Evolutionary conservation across 371 early-diverging fungal genomes (phyloP).

Genomic region (Parasitella parasitica): DNA sequence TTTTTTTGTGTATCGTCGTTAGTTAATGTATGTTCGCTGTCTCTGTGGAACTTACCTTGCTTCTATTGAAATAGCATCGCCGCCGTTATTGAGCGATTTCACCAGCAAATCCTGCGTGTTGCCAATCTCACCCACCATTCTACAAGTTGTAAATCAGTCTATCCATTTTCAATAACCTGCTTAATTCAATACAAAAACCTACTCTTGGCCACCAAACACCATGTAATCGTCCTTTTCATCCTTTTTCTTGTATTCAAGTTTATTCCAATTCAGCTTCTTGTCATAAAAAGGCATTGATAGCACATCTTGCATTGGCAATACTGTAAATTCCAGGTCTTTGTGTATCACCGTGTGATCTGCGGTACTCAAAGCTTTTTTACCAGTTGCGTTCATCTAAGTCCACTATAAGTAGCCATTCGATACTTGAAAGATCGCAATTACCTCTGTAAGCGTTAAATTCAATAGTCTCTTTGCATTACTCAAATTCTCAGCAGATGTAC

Average conservation of each 20-base stretch:
- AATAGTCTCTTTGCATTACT: conserved; percentile 28
- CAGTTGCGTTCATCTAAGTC: conserved; percentile 19
- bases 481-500: conserved; percentile 15
- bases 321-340: background rate
- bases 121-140: background rate
- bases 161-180: background rate
- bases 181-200: background rate
- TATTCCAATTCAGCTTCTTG: conserved; percentile 32
- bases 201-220: background rate
- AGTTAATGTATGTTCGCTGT: too few species aligned
- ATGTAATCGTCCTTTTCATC: background rate
- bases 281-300: conserved; percentile 27
- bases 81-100: conserved; percentile 7
- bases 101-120: conserved; percentile 17
- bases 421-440: background rate
- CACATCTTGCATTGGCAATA: conserved; percentile 35
- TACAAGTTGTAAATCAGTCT: background rate
- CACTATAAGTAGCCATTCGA: background rate
- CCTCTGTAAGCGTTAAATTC: conserved; percentile 25
- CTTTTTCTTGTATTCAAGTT: conserved; percentile 2
- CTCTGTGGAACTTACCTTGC: conserved; percentile 24
- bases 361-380: conserved; percentile 17
- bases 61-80: conserved; percentile 20
- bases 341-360: conserved; percentile 11
- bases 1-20: too few species aligned